These are phyloP conservation scores for Sphenostylis stenocarpa DNA, from an alignment of 306 rosid species.

Conservation along the genomic window DNA sequence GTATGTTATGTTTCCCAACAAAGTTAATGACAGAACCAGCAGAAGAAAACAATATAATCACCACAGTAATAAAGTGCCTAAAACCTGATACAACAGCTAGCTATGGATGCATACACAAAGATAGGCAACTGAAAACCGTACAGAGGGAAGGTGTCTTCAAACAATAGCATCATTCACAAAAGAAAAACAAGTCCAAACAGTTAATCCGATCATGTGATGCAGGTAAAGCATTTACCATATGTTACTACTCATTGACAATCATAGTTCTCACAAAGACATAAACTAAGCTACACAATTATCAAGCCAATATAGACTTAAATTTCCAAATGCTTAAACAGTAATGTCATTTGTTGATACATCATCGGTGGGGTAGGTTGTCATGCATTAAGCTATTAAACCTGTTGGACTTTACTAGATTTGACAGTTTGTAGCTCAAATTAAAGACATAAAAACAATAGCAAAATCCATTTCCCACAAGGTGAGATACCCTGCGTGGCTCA, in stretches of 20 bases:
- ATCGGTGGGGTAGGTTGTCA: not conserved
- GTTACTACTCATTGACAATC: not conserved
- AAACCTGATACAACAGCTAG: not conserved
- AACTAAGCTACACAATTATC: constrained; percentile 1
- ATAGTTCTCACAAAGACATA: not conserved
- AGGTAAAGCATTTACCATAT: constrained; percentile 1
- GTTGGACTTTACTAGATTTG: constrained; percentile 13
- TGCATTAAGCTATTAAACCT: constrained; percentile 12
- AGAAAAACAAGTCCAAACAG: not conserved
- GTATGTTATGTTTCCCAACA: not conserved
- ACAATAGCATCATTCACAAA: not conserved
- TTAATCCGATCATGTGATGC: not conserved
- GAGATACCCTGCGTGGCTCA: not conserved
- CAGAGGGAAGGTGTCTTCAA: not conserved
- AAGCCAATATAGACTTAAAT: not conserved
- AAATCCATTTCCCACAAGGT: not conserved
- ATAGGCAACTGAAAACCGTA: constrained; percentile 1
- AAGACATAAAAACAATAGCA: not conserved
- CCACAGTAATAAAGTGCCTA: constrained; percentile 3
- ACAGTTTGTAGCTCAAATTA: constrained; percentile 3
- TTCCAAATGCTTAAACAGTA: constrained; percentile 1
- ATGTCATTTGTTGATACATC: not conserved
- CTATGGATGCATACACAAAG: constrained; percentile 7
- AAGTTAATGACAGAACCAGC: not conserved
- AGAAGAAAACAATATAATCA: not conserved